Evolutionary conservation across 768 basidiomycete species (phyloP).

Genomic region (Russula lepida): DNA sequence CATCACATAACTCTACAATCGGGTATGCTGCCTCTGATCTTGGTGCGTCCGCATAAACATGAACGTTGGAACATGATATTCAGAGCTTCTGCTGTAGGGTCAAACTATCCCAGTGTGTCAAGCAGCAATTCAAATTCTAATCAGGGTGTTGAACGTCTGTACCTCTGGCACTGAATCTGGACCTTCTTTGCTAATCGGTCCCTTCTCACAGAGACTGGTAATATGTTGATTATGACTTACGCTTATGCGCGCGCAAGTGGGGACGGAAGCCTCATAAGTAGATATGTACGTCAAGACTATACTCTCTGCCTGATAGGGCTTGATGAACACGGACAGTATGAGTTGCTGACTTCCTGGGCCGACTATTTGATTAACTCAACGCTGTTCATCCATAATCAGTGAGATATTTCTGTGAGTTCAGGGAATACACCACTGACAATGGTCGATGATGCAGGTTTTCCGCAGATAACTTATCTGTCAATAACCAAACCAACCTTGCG

Average conservation of each 20-base stretch:
- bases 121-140: background rate
- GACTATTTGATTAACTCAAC: slow-evolving; percentile 30
- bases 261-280: slow-evolving; percentile 23
- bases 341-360: slow-evolving; percentile 28
- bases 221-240: slow-evolving; percentile 31
- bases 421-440: slow-evolving; percentile 23
- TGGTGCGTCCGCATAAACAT: slow-evolving; percentile 2
- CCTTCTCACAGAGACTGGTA: slow-evolving; percentile 24
- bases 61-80: background rate
- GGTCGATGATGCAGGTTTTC: slow-evolving; percentile 8
- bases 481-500: slow-evolving; percentile 55
- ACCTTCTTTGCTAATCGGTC: background rate
- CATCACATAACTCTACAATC: background rate
- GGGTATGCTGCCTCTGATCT: slow-evolving; percentile 2
- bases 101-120: slow-evolving; percentile 1
- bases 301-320: background rate
- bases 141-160: slow-evolving; percentile 15
- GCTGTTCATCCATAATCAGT: slow-evolving; percentile 46
- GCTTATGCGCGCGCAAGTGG: slow-evolving; percentile 24
- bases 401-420: slow-evolving; percentile 43
- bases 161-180: background rate
- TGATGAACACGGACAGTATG: slow-evolving; percentile 20
- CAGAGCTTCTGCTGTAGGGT: background rate
- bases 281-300: slow-evolving; percentile 13
- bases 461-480: slow-evolving; percentile 14